These are phyloP conservation scores for Dictyostelium gargantuum DNA, from an alignment of 208 protist genomes.

Conservation along the genomic window DNA sequence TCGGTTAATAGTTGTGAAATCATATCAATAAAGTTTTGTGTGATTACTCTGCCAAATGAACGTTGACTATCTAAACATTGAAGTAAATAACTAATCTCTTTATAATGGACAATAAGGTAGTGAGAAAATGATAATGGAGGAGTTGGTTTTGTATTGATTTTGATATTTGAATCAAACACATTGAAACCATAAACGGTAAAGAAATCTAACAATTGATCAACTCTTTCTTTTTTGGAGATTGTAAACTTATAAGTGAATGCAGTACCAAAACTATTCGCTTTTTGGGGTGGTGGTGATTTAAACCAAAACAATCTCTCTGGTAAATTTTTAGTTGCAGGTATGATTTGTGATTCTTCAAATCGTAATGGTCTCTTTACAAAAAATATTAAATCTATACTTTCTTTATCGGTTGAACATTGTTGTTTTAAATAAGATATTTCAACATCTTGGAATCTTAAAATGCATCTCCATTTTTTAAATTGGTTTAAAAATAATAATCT, in stretches of 20 bases:
- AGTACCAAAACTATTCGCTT: neutral
- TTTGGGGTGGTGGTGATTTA: neutral
- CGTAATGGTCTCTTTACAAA: neutral
- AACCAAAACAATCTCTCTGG: neutral
- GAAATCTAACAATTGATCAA: too few species aligned
- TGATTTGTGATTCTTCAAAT: neutral
- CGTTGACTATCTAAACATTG: neutral
- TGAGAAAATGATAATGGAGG: too few species aligned
- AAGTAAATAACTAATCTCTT: neutral
- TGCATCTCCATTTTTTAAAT: neutral
- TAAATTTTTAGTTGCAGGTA: too few species aligned
- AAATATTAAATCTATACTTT: neutral
- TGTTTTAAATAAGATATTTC: neutral
- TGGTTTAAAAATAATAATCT: neutral
- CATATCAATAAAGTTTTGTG: neutral
- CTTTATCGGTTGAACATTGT: too few species aligned
- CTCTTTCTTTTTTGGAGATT: too few species aligned
- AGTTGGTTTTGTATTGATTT: too few species aligned
- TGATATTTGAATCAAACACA: too few species aligned
- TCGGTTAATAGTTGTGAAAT: neutral
- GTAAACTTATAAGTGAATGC: neutral
- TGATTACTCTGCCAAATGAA: neutral
- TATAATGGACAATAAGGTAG: too few species aligned
- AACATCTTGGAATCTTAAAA: neutral
- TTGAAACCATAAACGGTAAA: too few species aligned